Conservation (phyloP, 441 rosid species). For the Cnidoscolus chayamansa region DNA sequence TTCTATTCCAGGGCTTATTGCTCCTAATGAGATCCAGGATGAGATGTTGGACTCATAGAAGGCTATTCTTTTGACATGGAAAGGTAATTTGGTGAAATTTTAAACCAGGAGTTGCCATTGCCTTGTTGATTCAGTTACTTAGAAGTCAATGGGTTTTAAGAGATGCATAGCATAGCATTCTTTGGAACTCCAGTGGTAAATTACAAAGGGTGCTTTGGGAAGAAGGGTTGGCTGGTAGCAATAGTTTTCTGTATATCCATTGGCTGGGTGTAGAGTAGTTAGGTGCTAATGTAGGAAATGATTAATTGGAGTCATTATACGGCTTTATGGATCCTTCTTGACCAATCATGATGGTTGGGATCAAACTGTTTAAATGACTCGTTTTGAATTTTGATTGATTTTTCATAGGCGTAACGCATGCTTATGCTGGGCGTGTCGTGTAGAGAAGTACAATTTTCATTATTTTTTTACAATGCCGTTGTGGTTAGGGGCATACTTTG, state of each 20-base stretch:
- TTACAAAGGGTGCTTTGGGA: slow-evolving; percentile 15
- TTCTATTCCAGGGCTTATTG: slow-evolving; percentile 93
- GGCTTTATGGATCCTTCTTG: slow-evolving; percentile 31
- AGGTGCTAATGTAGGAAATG: slow-evolving; percentile 49
- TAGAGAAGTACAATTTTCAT: slow-evolving; percentile 24
- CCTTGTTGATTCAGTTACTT: slow-evolving; percentile 23
- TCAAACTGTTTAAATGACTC: slow-evolving; percentile 45
- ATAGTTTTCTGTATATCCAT: slow-evolving; percentile 19
- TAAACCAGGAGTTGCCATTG: slow-evolving; percentile 28
- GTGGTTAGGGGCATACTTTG: slow-evolving; percentile 10
- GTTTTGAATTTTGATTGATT: slow-evolving; percentile 31
- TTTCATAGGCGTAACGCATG: slow-evolving; percentile 24
- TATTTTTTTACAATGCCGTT: slow-evolving; percentile 11
- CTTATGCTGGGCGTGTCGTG: slow-evolving; percentile 36
- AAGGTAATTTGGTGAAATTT: slow-evolving; percentile 32
- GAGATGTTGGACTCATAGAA: slow-evolving; percentile 92
- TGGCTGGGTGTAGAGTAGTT: slow-evolving; percentile 45
- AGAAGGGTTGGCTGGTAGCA: slow-evolving; percentile 26
- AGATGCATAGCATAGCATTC: slow-evolving; percentile 23
- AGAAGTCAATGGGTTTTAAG: slow-evolving; percentile 29
- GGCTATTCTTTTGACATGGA: slow-evolving; percentile 18
- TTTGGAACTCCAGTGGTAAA: slow-evolving; percentile 21
- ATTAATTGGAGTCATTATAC: slow-evolving; percentile 31
- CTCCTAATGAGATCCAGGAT: slow-evolving; percentile 95
- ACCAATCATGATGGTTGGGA: slow-evolving; percentile 27